Conservation (phyloP, 805 yeast species). For the Monosporozyma siamensis region DNA sequence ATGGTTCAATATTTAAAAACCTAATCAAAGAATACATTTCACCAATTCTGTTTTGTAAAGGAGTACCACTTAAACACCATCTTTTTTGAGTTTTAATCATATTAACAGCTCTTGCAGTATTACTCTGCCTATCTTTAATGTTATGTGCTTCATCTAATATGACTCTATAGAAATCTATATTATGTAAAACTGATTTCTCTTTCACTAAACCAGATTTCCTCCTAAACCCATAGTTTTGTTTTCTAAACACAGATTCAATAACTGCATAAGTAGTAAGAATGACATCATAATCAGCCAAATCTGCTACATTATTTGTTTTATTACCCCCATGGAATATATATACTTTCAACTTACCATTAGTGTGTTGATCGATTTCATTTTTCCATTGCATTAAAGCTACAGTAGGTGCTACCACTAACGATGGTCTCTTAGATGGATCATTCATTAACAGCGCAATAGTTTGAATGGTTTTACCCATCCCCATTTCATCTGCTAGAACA, state of each 20-base stretch:
- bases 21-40: constrained; percentile 89
- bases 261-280: constrained; percentile 89
- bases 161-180: constrained; percentile 70
- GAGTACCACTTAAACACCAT: constrained; percentile 95
- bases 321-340: constrained; percentile 81
- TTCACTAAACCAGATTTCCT: constrained; percentile 62
- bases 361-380: constrained; percentile 79
- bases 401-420: constrained; percentile 90
- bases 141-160: constrained; percentile 95
- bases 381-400: constrained; percentile 99
- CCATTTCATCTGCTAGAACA: constrained; percentile 97
- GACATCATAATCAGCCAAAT: constrained; percentile 53
- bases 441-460: constrained; percentile 79
- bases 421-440: constrained; percentile 60
- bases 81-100: constrained; percentile 59
- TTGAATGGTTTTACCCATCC: constrained; percentile 98
- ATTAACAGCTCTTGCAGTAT: constrained; percentile 89
- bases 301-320: constrained; percentile 49
- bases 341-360: constrained; percentile 59
- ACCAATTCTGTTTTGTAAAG: constrained; percentile 91
- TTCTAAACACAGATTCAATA: constrained; percentile 75
- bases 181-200: constrained; percentile 68
- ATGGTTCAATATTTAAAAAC: constrained; percentile 76
- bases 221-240: constrained; percentile 74
- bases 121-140: constrained; percentile 88